Evolutionary conservation across 2,329 filamentous ascomycete species (phyloP).

Genomic region (Hypoxylon sp.): DNA sequence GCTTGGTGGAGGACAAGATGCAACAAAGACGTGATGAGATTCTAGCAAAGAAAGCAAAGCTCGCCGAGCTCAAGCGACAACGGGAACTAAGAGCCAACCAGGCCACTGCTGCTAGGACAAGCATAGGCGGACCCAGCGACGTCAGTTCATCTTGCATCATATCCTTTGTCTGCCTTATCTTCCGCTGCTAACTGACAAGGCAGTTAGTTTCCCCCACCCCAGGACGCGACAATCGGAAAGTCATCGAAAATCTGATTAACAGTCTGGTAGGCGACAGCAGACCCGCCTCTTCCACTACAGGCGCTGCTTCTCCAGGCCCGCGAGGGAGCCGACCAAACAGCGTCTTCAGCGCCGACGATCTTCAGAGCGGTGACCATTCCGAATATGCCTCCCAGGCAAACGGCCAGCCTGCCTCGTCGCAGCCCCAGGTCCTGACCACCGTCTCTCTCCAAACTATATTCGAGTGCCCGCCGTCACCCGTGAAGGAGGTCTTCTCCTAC

Average conservation of each 20-base stretch:
- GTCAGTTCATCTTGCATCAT: conserved; percentile 60
- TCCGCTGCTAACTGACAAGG: conserved; percentile 30
- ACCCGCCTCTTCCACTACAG: conserved; percentile 71
- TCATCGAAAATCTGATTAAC: conserved; percentile 86
- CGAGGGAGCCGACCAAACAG: conserved; percentile 84
- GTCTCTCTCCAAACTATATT: conserved; percentile 78
- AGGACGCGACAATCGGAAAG: conserved; percentile 73
- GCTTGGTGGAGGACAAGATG: conserved; percentile 58
- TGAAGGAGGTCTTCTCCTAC: conserved; percentile 90
- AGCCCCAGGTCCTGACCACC: conserved; percentile 75
- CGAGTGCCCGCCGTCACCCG: conserved; percentile 78
- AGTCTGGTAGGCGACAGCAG: conserved; percentile 82
- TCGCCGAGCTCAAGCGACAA: conserved; percentile 94
- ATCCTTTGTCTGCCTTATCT: conserved; percentile 6
- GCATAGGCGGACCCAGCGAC: conserved; percentile 73
- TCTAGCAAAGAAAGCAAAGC: conserved; percentile 93
- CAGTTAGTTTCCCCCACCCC: conserved; percentile 76
- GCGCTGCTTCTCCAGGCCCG: conserved; percentile 69
- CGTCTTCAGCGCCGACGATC: conserved; percentile 80
- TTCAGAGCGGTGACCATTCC: conserved; percentile 74
- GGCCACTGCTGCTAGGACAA: conserved; percentile 70
- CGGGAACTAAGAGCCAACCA: conserved; percentile 84
- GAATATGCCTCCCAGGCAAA: conserved; percentile 62
- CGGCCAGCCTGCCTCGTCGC: conserved; percentile 49
- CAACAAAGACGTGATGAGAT: conserved; percentile 95